Base-by-base conservation (phyloP, 148 eudicot genomes). In the Spergularia marina region DNA sequence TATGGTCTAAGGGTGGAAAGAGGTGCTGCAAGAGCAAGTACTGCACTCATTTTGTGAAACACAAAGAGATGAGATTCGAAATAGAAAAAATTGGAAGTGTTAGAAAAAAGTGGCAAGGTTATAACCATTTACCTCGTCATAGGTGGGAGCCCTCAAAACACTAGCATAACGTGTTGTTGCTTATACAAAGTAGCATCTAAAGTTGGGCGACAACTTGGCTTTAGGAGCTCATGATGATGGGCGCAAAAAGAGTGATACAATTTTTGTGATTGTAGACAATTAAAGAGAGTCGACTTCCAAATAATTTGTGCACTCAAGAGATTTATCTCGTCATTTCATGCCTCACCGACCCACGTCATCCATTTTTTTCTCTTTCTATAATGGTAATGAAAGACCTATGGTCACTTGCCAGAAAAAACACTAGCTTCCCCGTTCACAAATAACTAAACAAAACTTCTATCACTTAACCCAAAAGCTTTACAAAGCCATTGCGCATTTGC, bases 81-180 rank as follows among this genome's bases (percentile, higher is more conserved):
- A 61, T 23, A 62, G 47, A 44, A 66, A n/a, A 30, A 66, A 66
- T 10, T 66, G 53, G 70, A 25, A 18, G 53, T 16, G 70, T 53
- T 66, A 16, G 11, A 47, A 2, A 7, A 66, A 1, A 44, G 13
- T 66, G 53, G 47, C 1, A 1, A 44, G 25, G 51, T 65, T 8
- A 39, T 5, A 6, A 6, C 49, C 49, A 6, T 9, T 44, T 0
- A 44, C 49, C 49, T 5, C 49, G 36, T 44, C 49, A 44, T 9
- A 44, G 8, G 10, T 10, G 49, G 49, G 49, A 44, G 8, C 1
- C 49, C 10, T 44, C 5, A 44, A 41, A 44, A 44, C 49, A 44
- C 49, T 44, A 44, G 49, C 36, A 44, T 9, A 44, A 44, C 10
- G 8, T 44, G 49, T 6, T 44, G 49, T 1, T 44, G 7, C 49